Percentiles rank a stretch among this genome's conserved stretches.
These are phyloP conservation scores for Salix arbutifolia DNA, from an alignment of 345 rosid species.

Conservation along the genomic window DNA sequence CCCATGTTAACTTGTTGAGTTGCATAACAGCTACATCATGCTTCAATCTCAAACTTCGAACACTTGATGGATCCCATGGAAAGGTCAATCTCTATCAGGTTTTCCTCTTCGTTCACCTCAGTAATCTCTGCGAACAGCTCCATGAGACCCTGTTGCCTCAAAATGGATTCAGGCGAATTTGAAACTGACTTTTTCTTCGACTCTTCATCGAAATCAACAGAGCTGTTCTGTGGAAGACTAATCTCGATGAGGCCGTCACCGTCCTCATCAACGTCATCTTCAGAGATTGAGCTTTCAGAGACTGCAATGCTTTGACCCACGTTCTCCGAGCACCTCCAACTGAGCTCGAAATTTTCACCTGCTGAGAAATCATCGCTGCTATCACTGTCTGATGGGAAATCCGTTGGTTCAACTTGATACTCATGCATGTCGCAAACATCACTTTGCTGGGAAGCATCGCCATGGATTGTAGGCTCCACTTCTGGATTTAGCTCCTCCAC, in stretches of 20 bases:
- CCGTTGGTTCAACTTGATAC: conserved; percentile 24
- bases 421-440: conserved; percentile 16
- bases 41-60: conserved; percentile 28
- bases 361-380: conserved; percentile 25
- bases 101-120: conserved; percentile 60
- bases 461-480: conserved; percentile 3
- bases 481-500: conserved; percentile 12
- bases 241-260: conserved; percentile 67
- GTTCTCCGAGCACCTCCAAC: conserved; percentile 21
- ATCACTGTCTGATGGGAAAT: conserved; percentile 34
- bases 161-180: conserved; percentile 26
- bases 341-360: conserved; percentile 24
- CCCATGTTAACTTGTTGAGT: neutral
- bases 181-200: conserved; percentile 16
- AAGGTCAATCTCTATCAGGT: conserved; percentile 77
- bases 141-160: conserved; percentile 34
- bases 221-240: conserved; percentile 32
- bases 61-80: conserved; percentile 67
- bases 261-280: conserved; percentile 35
- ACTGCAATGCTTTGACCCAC: conserved; percentile 16
- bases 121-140: conserved; percentile 46
- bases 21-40: neutral
- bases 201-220: conserved; percentile 22
- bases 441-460: conserved; percentile 16
- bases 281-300: conserved; percentile 22